Conservation (phyloP, 257 asterid species). For the Capsicum chinense region DNA sequence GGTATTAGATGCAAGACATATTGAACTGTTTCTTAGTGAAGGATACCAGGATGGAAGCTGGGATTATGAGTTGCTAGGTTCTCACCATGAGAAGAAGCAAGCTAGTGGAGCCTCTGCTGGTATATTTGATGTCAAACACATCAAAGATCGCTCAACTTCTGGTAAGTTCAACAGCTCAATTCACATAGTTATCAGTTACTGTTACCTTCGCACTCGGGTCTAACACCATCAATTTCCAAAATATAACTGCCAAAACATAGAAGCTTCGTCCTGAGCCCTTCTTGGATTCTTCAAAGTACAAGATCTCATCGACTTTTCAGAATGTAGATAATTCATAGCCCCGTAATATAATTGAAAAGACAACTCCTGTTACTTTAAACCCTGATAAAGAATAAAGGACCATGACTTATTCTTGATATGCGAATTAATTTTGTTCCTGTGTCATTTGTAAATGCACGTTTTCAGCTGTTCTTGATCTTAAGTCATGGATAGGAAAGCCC, state of each 20-base stretch:
- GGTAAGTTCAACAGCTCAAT: slow-evolving; percentile 48
- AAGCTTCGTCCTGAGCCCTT: background rate
- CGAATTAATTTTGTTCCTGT: slow-evolving; percentile 18
- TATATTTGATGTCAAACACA: slow-evolving; percentile 75
- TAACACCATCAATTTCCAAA: slow-evolving; percentile 2
- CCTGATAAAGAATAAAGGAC: slow-evolving; percentile 11
- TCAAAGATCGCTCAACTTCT: slow-evolving; percentile 67
- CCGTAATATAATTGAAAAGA: background rate
- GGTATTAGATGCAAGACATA: slow-evolving; percentile 89
- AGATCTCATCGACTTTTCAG: slow-evolving; percentile 3
- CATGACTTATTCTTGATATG: background rate
- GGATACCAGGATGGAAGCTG: slow-evolving; percentile 77
- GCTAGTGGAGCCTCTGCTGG: slow-evolving; percentile 78
- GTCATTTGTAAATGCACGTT: slow-evolving; percentile 28
- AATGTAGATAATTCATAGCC: background rate
- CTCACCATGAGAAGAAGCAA: slow-evolving; percentile 60
- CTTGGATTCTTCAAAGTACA: background rate
- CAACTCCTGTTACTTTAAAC: slow-evolving; percentile 10
- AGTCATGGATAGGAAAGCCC: slow-evolving; percentile 77
- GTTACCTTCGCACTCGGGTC: background rate
- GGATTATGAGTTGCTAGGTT: slow-evolving; percentile 69
- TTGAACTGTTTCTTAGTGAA: slow-evolving; percentile 74
- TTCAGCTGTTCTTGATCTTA: slow-evolving; percentile 72
- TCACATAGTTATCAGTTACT: background rate
- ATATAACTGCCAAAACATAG: slow-evolving; percentile 8